Evolutionary conservation across 805 yeast genomes (phyloP), one percentile per base, ranked within the genome.

Genomic region (Cyberlindnera xishuangbannaensis): DNA sequence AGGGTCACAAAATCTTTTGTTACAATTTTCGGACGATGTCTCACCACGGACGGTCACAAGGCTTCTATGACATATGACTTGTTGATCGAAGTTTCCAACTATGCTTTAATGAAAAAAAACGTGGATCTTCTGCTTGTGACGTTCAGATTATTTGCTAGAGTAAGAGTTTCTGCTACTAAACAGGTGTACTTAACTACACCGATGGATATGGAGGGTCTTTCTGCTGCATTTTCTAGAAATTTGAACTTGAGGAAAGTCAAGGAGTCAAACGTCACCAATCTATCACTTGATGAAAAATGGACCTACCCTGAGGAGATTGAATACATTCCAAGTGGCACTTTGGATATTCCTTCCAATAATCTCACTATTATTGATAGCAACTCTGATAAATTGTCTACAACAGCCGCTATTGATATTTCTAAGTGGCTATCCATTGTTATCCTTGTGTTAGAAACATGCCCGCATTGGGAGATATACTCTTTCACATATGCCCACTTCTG

Each of bases 401-500:
- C 27, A 2, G 41, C 45, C 2, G 38, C 43, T 11, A 43, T 77
- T 15, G 74, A 73, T 40, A 58, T 75, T n/a, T 48, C 64, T 5
- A 50, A 53, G 12, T 73, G 87, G 80, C 53, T 81, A 7, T 49
- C 61, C 1, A 39, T 76, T 10, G 72, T 78, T 6, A 51, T 70
- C 9, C 56, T 60, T 6, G 62, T 78, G 1, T 48, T 83, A 43
- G 69, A 69, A 10, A 61, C 63, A 4, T 76, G 76, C 25, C 62
- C 71, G 13, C 69, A 71, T 39, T 83, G 90, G 92, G 90, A 81
- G 41, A 51, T 75, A 1, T 83, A 78, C 52, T 75, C 87, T 0
- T 80, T 65, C 47, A 55, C 76, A 1, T 62, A 79, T 64, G 73
- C 82, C 0, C 85, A 81, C 53, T 64, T 83, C 34, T 77, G 86